phyloP scores from a whole-genome alignment of 2,329 filamentous ascomycete species.

The Clonostachys rosea region DNA sequence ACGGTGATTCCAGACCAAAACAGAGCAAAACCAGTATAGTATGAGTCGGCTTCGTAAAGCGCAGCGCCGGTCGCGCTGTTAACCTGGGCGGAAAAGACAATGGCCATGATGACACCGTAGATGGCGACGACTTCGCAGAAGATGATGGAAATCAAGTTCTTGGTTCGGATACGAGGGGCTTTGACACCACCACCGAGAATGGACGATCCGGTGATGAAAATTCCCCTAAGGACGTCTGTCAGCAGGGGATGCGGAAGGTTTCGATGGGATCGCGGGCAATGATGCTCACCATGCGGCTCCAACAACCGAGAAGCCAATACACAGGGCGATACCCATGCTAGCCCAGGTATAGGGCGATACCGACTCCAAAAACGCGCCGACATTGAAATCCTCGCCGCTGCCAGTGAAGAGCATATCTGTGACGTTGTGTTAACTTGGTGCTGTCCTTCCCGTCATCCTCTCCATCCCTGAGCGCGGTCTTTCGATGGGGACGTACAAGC shows the following conservation, averaged over 20 bases:
- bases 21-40: slow-evolving; percentile 91
- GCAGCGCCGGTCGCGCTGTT: slow-evolving; percentile 57
- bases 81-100: slow-evolving; percentile 92
- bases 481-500: slow-evolving; percentile 56
- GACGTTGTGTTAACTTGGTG: no score
- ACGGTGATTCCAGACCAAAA: slow-evolving; percentile 97
- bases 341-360: slow-evolving; percentile 96
- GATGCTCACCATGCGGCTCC: slow-evolving; percentile 88
- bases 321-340: slow-evolving; percentile 82
- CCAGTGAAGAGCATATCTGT: slow-evolving; percentile 98
- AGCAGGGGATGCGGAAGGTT: not conserved
- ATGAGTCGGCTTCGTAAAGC: slow-evolving; percentile 71
- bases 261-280: slow-evolving; percentile 1
- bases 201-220: slow-evolving; percentile 96
- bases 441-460: no score
- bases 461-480: no score
- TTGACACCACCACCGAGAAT: slow-evolving; percentile 96
- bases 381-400: slow-evolving; percentile 93
- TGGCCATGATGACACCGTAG: slow-evolving; percentile 99
- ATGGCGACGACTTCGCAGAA: slow-evolving; percentile 99
- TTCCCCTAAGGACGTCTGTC: slow-evolving; percentile 63
- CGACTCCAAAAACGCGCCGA: slow-evolving; percentile 90
- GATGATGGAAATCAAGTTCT: slow-evolving; percentile 99
- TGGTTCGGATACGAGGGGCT: slow-evolving; percentile 95
- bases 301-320: slow-evolving; percentile 93